Evolutionary conservation across 495 filamentous ascomycete species (phyloP).

Genomic region (Wilcoxina mikolae): DNA sequence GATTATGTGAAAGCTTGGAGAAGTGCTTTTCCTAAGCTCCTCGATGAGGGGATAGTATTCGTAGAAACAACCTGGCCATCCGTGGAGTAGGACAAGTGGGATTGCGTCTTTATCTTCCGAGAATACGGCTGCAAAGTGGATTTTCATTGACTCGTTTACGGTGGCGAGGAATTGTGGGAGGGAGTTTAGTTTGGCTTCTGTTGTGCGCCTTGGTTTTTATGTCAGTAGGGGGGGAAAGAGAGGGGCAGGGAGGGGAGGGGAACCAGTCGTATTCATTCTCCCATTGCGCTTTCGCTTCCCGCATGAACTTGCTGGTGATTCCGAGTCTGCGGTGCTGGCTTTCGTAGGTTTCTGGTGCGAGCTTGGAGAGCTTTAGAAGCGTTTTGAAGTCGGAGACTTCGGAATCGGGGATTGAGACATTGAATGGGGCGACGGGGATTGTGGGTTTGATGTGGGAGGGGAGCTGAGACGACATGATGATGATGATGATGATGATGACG

Average conservation of each 20-base stretch:
- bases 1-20: slow-evolving; percentile 49
- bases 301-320: slow-evolving; percentile 43
- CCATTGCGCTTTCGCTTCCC: slow-evolving; percentile 34
- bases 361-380: not conserved
- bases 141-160: slow-evolving; percentile 34
- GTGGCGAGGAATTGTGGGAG: slow-evolving; percentile 46
- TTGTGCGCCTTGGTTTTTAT: slow-evolving; percentile 39
- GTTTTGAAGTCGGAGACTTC: not conserved
- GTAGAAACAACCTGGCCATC: slow-evolving; percentile 41
- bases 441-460: not conserved
- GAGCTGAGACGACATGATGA: not conserved
- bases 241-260: not conserved
- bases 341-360: not conserved
- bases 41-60: slow-evolving; percentile 38
- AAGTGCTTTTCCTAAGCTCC: slow-evolving; percentile 30
- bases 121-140: slow-evolving; percentile 52
- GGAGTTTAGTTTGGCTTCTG: slow-evolving; percentile 44
- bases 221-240: not conserved
- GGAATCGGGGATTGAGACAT: not conserved
- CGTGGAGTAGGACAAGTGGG: slow-evolving; percentile 46
- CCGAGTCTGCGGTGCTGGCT: slow-evolving; percentile 26
- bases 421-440: not conserved
- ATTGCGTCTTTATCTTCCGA: slow-evolving; percentile 44
- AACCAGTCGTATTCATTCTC: slow-evolving; percentile 34
- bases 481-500: no score